A percentile compares a stretch with the other conserved stretches of the same genome.
These are phyloP conservation scores for Starmerella floricola DNA, from an alignment of 805 yeast species.

Conservation along the genomic window DNA sequence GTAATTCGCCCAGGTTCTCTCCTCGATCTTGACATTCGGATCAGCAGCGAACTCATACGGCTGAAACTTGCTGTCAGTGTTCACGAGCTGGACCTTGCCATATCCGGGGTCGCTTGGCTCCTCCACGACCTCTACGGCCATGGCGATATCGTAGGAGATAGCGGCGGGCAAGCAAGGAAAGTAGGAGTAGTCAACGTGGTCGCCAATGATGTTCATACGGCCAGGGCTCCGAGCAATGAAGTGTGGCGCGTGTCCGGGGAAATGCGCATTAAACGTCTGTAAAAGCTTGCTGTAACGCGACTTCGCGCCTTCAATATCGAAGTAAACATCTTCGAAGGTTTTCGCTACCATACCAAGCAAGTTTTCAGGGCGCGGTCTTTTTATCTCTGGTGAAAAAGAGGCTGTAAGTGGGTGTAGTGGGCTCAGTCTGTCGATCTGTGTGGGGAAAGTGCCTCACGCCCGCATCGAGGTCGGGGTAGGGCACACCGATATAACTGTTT, in stretches of 20 bases:
- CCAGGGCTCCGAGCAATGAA: conserved; percentile 60
- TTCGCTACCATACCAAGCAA: not conserved
- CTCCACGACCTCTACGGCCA: conserved; percentile 30
- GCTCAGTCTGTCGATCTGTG: no score
- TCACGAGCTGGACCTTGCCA: conserved; percentile 29
- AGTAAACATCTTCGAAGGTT: conserved; percentile 7
- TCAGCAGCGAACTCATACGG: conserved; percentile 13
- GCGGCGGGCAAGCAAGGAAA: conserved; percentile 67
- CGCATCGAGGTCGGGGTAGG: no score
- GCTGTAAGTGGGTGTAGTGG: no score
- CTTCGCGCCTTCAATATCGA: conserved; percentile 8
- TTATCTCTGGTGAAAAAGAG: not conserved
- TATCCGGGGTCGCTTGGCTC: conserved; percentile 9
- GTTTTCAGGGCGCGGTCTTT: not conserved
- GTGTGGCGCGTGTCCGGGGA: conserved; percentile 21
- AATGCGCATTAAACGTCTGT: not conserved
- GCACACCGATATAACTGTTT: no score
- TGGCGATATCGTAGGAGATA: conserved; percentile 48
- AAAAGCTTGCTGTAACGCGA: conserved; percentile 8
- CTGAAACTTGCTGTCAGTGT: conserved; percentile 27
- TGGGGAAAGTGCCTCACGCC: no score
- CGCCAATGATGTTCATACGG: conserved; percentile 62
- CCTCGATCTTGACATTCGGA: conserved; percentile 36
- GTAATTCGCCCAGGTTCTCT: conserved; percentile 53
- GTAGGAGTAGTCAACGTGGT: conserved; percentile 58